Conservation (phyloP, 306 rosid genomes). For the Trichosanthes cucumerina region DNA sequence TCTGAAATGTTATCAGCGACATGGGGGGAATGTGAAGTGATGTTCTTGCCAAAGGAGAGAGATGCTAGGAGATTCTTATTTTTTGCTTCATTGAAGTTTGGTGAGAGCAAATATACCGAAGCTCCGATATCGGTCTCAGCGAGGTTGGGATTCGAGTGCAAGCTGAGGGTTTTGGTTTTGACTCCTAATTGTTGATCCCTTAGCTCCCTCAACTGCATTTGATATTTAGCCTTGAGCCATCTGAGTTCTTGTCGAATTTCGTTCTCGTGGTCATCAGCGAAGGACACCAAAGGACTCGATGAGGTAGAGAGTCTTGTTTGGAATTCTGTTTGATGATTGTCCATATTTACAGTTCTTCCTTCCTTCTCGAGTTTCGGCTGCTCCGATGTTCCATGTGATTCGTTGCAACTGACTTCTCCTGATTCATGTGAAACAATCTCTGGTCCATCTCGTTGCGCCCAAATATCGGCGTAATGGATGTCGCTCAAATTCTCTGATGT, state of each 20-base stretch:
- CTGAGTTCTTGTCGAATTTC: constrained; percentile 90
- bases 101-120: constrained; percentile 8
- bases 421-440: not conserved
- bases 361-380: constrained; percentile 24
- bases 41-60: not conserved
- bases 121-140: constrained; percentile 13
- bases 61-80: constrained; percentile 11
- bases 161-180: constrained; percentile 24
- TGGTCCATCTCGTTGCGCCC: constrained; percentile 64
- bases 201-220: constrained; percentile 82
- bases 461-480: constrained; percentile 57
- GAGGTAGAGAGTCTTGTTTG: constrained; percentile 23
- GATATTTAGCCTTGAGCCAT: constrained; percentile 98
- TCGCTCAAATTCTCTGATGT: constrained; percentile 35
- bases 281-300: constrained; percentile 11
- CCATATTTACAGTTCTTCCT: constrained; percentile 30
- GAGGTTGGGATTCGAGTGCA: constrained; percentile 16
- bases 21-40: constrained; percentile 1
- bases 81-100: constrained; percentile 13
- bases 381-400: not conserved
- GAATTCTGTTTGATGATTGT: constrained; percentile 22
- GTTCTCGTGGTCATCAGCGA: constrained; percentile 50
- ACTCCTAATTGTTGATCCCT: constrained; percentile 57
- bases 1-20: constrained; percentile 23
- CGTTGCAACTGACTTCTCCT: not conserved